These are phyloP conservation scores for Chamaecrista fasciculata DNA, from an alignment of 306 rosid species.

Conservation along the genomic window DNA sequence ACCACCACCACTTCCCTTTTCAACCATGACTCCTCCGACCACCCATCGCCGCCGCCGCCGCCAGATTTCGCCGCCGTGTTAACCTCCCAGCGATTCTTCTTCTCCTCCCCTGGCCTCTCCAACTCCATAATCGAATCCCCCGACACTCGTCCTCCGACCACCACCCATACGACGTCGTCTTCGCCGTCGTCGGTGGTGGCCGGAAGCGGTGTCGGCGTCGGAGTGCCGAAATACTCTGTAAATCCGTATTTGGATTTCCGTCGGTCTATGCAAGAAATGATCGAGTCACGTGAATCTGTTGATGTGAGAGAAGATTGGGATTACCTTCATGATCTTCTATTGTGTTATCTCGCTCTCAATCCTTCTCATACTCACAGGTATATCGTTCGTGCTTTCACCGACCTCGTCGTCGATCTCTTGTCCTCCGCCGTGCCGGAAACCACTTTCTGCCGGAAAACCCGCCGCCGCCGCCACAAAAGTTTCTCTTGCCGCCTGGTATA, in stretches of 20 bases:
- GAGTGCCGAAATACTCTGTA: conserved; percentile 59
- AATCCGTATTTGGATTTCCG: conserved; percentile 76
- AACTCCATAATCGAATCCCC: conserved; percentile 77
- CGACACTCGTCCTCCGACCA: conserved; percentile 10
- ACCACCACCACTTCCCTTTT: background rate
- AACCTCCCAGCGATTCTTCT: conserved; percentile 81
- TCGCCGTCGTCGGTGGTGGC: background rate
- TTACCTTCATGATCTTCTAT: conserved; percentile 73
- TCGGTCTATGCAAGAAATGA: conserved; percentile 84
- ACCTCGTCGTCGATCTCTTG: conserved; percentile 49
- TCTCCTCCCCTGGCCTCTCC: conserved; percentile 87
- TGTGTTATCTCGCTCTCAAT: conserved; percentile 75
- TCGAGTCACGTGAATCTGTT: conserved; percentile 45
- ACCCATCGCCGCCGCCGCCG: conserved; percentile 38
- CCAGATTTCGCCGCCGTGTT: conserved; percentile 69
- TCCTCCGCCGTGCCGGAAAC: conserved; percentile 20
- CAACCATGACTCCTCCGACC: conserved; percentile 18
- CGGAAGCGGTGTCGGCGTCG: conserved; percentile 41
- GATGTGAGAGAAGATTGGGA: conserved; percentile 55
- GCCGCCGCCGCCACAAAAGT: conserved; percentile 25
- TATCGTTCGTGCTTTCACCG: conserved; percentile 80
- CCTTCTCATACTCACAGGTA: conserved; percentile 66
- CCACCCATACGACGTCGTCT: background rate
- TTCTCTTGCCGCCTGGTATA: conserved; percentile 28
- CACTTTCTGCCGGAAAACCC: conserved; percentile 17